phyloP scores from a whole-genome alignment of 2,329 filamentous ascomycete genomes.

The Penicillium sp. region DNA sequence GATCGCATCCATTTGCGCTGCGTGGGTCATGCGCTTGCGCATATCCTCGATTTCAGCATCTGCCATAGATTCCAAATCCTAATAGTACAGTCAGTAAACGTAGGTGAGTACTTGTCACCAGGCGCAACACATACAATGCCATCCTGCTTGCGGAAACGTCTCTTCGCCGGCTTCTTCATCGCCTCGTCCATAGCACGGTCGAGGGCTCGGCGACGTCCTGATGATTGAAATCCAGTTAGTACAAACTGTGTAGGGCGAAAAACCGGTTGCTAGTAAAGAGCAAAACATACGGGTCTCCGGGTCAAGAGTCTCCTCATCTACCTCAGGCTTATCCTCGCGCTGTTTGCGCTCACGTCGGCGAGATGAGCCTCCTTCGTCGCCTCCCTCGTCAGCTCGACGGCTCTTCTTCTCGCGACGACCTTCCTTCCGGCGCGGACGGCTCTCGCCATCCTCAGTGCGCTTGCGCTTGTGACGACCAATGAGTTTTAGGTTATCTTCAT shows the following conservation, averaged over 20 bases:
- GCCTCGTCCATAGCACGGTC: conserved; percentile 86
- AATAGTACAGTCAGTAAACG: conserved; percentile 15
- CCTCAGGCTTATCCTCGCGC: conserved; percentile 55
- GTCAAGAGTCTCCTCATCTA: conserved; percentile 72
- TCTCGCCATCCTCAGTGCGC: conserved; percentile 62
- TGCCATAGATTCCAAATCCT: conserved; percentile 87
- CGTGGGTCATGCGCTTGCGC: conserved; percentile 85
- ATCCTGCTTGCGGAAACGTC: conserved; percentile 73
- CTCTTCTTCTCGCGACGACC: conserved; percentile 61
- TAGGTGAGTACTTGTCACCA: neutral
- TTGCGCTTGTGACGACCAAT: conserved; percentile 65
- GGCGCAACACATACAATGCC: conserved; percentile 67
- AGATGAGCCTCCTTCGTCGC: conserved; percentile 47
- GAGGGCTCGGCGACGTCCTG: conserved; percentile 73
- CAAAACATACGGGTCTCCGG: conserved; percentile 72
- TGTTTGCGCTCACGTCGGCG: conserved; percentile 54
- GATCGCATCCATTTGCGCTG: conserved; percentile 80
- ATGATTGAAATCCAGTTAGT: conserved; percentile 9
- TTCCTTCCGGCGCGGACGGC: conserved; percentile 68
- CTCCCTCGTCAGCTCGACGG: conserved; percentile 67
- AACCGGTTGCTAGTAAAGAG: neutral
- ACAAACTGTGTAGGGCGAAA: too few species aligned
- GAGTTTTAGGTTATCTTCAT: conserved; percentile 61
- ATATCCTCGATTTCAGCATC: conserved; percentile 87
- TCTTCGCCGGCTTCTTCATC: conserved; percentile 74